Base-by-base conservation (phyloP, 2,329 filamentous ascomycete species). In the Trichoderma koningiopsis region DNA sequence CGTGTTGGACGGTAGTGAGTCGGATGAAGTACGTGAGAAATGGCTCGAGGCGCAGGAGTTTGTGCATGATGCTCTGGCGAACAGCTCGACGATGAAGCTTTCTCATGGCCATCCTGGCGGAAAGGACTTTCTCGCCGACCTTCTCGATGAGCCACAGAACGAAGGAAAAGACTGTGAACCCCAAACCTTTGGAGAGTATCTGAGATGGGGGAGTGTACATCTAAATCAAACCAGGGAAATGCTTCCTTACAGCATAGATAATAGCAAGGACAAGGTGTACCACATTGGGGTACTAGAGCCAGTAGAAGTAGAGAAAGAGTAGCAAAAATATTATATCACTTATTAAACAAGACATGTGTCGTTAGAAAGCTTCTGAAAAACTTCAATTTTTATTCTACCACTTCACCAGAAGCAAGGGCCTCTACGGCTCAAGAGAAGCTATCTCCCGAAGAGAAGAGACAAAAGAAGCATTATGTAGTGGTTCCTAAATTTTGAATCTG, bases 181-280 rank as follows among this genome's bases (percentile, higher is more conserved):
- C 2, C 78, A 75, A 1, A 80, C 79, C 0, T 80, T 80, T 73
- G 78, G 76, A 2, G 79, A 78, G 69, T 70, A 79, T 56, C 70
- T 82, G 29, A 71, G 79, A 35, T 80, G 77, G 55, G 79, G 77
- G 0, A 78, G 78, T 47, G 72, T 79, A 3, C 74, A 79, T 71
- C 74, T 79, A 31, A 74, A 78, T 58, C 79, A 81, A 72, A 78
- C 72, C 22, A 74, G 79, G 33, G 77, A 69, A 52, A 16, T 71
- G 64, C 27, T 52, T 14, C 61, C 61, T 33, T 47, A 53, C 2
- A 47, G n/a, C 5, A n/a, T 53, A 35, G 43, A 63, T 24, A 52
- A 27, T 22, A 63, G 31, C n/a, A 63, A 35, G 14, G 60, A 63
- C 24, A 22, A 63, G 22, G 33, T 63, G 19, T 31, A 53, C 24